phyloP scores from a whole-genome alignment of 345 rosid genomes.

The Rhizophora apiculata region DNA sequence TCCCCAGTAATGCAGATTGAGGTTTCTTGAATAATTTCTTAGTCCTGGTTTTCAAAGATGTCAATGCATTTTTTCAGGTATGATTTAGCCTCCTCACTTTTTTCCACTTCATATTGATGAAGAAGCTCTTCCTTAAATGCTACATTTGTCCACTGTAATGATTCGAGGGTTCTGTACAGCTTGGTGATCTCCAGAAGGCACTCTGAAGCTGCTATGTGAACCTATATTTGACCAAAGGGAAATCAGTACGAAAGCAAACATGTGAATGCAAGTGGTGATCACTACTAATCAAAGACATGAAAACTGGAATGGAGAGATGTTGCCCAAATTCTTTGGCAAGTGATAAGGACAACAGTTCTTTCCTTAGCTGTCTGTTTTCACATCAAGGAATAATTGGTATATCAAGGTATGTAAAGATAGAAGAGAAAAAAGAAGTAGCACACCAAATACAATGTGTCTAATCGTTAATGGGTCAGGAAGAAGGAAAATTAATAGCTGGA shows the following conservation, averaged over 20 bases:
- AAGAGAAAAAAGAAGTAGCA: too few species aligned
- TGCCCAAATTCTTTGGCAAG: too few species aligned
- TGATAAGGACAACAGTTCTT: too few species aligned
- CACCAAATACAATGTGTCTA: too few species aligned
- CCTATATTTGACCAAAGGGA: slow-evolving; percentile 32
- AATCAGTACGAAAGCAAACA: slow-evolving; percentile 1
- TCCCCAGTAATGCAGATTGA: too few species aligned
- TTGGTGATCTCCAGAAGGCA: slow-evolving; percentile 58
- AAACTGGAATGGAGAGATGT: background rate
- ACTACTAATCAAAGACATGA: background rate
- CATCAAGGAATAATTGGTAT: too few species aligned
- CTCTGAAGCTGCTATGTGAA: slow-evolving; percentile 77
- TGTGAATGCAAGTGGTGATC: background rate
- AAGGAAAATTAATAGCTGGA: too few species aligned
- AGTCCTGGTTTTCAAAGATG: slow-evolving; percentile 37
- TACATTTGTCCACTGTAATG: slow-evolving; percentile 24
- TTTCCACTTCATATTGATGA: slow-evolving; percentile 61
- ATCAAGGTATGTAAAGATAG: too few species aligned
- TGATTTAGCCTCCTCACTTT: slow-evolving; percentile 73
- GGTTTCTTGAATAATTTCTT: slow-evolving; percentile 8
- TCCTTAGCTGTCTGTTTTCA: too few species aligned
- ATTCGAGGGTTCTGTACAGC: slow-evolving; percentile 38
- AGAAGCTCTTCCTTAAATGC: slow-evolving; percentile 51
- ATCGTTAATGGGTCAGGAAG: too few species aligned
- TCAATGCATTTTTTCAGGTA: slow-evolving; percentile 58